phyloP scores from a whole-genome alignment of 169 alveolate genomes.

The Plasmodium vivax region DNA sequence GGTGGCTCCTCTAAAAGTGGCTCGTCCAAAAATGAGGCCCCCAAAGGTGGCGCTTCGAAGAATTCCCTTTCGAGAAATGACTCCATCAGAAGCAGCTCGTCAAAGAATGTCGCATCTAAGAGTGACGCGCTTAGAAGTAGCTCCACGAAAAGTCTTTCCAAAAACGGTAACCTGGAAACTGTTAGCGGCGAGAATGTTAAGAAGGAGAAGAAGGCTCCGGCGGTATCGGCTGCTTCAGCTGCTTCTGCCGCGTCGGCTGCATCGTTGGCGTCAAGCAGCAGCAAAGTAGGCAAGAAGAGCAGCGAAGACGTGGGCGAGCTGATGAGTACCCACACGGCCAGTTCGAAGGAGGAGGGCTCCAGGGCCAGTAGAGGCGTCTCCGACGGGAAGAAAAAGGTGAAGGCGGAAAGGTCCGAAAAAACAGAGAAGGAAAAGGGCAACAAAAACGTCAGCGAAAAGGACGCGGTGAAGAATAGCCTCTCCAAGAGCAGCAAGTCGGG shows the following conservation, averaged over 20 bases:
- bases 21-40: neutral
- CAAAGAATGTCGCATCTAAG: neutral
- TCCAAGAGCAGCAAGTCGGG: neutral
- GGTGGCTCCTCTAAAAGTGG: neutral
- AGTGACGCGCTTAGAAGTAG: neutral
- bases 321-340: neutral
- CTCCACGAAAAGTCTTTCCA: neutral
- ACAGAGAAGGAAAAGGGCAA: neutral
- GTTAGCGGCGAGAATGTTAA: neutral
- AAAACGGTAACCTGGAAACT: neutral
- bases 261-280: neutral
- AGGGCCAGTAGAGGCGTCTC: neutral
- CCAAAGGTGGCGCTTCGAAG: neutral
- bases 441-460: neutral
- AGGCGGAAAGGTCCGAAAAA: neutral
- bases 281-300: neutral
- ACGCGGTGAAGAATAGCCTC: neutral
- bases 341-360: conserved; percentile 2
- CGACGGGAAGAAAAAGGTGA: neutral
- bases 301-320: neutral
- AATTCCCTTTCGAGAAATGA: neutral
- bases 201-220: neutral
- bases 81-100: neutral
- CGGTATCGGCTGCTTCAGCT: too few species aligned
- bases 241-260: too few species aligned